Conservation (phyloP, 305 asterid species). For the Solanum hybrid region DNA sequence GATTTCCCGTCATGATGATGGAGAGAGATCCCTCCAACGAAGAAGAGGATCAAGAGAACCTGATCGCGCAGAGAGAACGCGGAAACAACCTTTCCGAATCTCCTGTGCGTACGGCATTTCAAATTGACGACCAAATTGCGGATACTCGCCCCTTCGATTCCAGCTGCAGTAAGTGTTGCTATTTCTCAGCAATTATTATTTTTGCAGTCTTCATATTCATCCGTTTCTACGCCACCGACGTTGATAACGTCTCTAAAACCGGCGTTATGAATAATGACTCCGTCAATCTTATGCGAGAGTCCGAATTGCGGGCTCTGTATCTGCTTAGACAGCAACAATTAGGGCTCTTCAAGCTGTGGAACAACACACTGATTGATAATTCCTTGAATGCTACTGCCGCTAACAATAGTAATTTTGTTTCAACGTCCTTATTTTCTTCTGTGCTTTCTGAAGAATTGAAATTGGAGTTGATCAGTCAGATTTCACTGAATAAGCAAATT, state of each 20-base stretch:
- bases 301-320: constrained; percentile 62
- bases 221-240: constrained; percentile 49
- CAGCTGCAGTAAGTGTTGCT: constrained; percentile 46
- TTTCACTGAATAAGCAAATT: constrained; percentile 63
- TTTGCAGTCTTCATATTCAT: constrained; percentile 45
- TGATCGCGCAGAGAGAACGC: constrained; percentile 50
- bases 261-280: constrained; percentile 29
- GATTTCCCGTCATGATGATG: not conserved
- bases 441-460: constrained; percentile 28
- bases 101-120: constrained; percentile 45
- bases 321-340: constrained; percentile 69
- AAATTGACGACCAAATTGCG: constrained; percentile 40
- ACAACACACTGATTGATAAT: constrained; percentile 23
- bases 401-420: constrained; percentile 7
- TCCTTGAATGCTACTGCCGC: not conserved
- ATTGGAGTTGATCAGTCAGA: constrained; percentile 48
- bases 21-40: constrained; percentile 39
- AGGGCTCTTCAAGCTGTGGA: constrained; percentile 66
- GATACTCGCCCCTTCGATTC: constrained; percentile 8
- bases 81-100: constrained; percentile 26
- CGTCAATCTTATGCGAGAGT: constrained; percentile 66
- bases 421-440: not conserved
- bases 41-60: constrained; percentile 70
- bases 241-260: constrained; percentile 37
- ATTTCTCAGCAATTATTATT: constrained; percentile 33